These are phyloP conservation scores for Plenodomus lindquistii DNA, from an alignment of 2,329 filamentous ascomycete genomes.

Conservation along the genomic window DNA sequence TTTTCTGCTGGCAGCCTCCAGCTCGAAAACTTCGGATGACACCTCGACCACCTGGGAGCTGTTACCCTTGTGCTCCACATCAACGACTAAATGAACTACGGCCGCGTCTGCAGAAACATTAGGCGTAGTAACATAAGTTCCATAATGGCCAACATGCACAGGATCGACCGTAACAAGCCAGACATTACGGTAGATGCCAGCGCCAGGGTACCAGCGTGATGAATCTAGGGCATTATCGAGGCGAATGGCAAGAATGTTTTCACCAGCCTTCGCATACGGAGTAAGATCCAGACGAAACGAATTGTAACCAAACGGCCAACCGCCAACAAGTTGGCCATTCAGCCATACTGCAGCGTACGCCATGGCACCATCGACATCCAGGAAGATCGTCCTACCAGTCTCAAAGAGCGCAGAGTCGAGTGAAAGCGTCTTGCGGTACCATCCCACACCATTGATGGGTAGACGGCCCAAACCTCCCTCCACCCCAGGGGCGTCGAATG, in stretches of 20 bases:
- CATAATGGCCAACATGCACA: constrained; percentile 53
- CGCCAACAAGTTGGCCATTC: constrained; percentile 54
- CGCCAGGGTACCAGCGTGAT: constrained; percentile 59
- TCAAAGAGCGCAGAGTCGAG: constrained; percentile 30
- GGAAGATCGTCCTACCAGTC: constrained; percentile 45
- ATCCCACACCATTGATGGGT: constrained; percentile 57
- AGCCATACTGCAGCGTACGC: constrained; percentile 56
- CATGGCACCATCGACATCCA: constrained; percentile 57
- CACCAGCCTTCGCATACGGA: constrained; percentile 39
- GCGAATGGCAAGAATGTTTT: constrained; percentile 52
- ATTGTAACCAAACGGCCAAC: constrained; percentile 56
- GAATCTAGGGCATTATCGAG: constrained; percentile 53
- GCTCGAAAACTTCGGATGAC: constrained; percentile 47
- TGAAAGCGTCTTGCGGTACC: constrained; percentile 53
- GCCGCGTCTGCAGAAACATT: constrained; percentile 52
- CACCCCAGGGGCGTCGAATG: constrained; percentile 53
- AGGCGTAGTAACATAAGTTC: constrained; percentile 54
- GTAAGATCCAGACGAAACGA: constrained; percentile 56
- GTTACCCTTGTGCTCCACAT: constrained; percentile 53
- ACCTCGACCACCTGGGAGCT: constrained; percentile 44
- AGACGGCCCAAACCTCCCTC: constrained; percentile 56
- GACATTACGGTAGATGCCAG: constrained; percentile 57
- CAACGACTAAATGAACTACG: constrained; percentile 50
- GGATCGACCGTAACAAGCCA: constrained; percentile 55
- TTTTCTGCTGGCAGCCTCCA: constrained; percentile 40